Evolutionary conservation across 345 rosid genomes (phyloP).

Genomic region (Cardamine chenopodiifolia): DNA sequence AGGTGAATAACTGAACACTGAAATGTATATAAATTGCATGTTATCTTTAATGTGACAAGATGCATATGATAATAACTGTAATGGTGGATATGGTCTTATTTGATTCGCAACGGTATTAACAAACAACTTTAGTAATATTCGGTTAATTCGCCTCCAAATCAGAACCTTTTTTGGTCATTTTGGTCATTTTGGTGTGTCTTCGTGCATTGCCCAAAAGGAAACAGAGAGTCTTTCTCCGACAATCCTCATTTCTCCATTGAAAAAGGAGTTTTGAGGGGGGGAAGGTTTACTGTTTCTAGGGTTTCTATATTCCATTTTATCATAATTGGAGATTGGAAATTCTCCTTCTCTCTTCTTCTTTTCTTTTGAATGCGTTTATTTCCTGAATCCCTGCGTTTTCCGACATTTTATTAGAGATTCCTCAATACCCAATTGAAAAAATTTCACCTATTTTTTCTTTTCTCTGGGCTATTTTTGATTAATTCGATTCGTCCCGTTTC

Average conservation of each 20-base stretch:
- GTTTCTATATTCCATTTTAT: not conserved
- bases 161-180: not conserved
- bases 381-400: not conserved
- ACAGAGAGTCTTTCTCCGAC: slow-evolving; percentile 10
- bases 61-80: too few relatives aligned
- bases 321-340: not conserved
- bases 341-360: not conserved
- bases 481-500: not conserved
- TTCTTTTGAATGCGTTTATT: not conserved
- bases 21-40: not conserved
- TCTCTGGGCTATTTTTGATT: not conserved
- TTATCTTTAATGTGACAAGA: not conserved
- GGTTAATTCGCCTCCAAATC: slow-evolving; percentile 9
- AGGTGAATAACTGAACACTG: too few relatives aligned
- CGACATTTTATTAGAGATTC: slow-evolving; percentile 15
- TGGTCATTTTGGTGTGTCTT: not conserved
- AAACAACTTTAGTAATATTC: too few relatives aligned
- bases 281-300: slow-evolving; percentile 14
- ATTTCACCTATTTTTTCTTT: not conserved
- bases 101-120: too few relatives aligned
- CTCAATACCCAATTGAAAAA: slow-evolving; percentile 7
- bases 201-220: not conserved
- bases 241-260: slow-evolving; percentile 25
- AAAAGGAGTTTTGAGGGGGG: not conserved
- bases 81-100: too few relatives aligned